Conservation (phyloP, 1,284 basidiomycete genomes). For the Trametes polyzona region DNA sequence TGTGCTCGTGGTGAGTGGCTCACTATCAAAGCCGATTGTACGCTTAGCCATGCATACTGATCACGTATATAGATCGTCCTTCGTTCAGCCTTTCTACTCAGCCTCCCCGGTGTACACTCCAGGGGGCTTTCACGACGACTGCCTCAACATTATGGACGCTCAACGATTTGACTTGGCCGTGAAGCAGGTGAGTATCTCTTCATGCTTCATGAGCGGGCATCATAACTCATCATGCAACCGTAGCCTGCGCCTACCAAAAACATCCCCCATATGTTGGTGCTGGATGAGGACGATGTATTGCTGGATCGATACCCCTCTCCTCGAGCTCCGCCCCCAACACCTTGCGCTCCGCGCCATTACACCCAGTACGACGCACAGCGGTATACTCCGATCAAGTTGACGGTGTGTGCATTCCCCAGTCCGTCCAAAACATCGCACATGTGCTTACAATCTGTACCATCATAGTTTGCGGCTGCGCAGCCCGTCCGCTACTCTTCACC, state of each 20-base stretch:
- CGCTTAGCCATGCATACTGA: neutral
- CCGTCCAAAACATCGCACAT: neutral
- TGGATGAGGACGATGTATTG: slow-evolving; percentile 3
- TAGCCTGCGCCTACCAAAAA: neutral
- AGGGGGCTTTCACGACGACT: too few species aligned
- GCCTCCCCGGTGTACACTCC: neutral
- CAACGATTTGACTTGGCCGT: slow-evolving; percentile 1
- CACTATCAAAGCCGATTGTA: neutral
- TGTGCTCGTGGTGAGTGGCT: neutral
- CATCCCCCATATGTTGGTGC: neutral
- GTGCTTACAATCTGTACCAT: too few species aligned
- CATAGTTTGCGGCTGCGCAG: neutral
- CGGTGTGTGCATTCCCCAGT: neutral
- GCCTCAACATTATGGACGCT: slow-evolving; percentile 7
- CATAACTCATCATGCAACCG: too few species aligned
- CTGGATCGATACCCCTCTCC: slow-evolving; percentile 6
- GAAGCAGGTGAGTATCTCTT: slow-evolving; percentile 17
- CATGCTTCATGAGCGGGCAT: too few species aligned
- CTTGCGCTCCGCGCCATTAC: neutral
- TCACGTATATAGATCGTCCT: neutral
- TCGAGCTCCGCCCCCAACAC: slow-evolving; percentile 12
- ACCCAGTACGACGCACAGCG: slow-evolving; percentile 14
- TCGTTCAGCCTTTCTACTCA: neutral
- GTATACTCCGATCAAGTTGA: slow-evolving; percentile 4
- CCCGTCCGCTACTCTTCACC: slow-evolving; percentile 9